A percentile compares a stretch with the other conserved stretches of the same genome.
Evolutionary conservation across 352 stramenopile genomes (phyloP).

Genomic region (Peronospora belbahrii): DNA sequence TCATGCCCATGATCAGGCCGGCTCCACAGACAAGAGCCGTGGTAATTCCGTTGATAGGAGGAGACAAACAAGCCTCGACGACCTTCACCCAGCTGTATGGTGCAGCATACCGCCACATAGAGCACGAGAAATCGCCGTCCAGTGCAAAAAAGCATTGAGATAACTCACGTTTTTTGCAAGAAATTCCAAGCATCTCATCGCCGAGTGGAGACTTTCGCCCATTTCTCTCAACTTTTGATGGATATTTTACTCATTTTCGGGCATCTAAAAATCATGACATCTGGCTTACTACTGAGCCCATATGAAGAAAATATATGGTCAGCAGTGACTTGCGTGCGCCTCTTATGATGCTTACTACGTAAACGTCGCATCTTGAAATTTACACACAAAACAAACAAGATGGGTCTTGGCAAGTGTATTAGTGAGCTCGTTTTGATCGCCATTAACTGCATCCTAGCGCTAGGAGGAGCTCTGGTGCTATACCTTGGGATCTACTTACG

Average conservation of each 20-base stretch:
- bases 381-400: constrained; percentile 13
- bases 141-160: constrained; percentile 57
- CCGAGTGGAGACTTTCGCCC: no score
- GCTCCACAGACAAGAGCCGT: constrained; percentile 41
- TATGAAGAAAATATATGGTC: constrained; percentile 6
- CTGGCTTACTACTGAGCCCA: no score
- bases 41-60: constrained; percentile 28
- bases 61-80: constrained; percentile 36
- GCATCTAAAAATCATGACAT: no score
- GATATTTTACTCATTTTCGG: no score
- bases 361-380: no score
- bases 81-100: constrained; percentile 47
- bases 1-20: constrained; percentile 42
- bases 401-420: constrained; percentile 23
- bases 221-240: no score
- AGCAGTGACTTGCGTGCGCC: not conserved
- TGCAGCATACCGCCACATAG: constrained; percentile 38
- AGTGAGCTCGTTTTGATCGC: constrained; percentile 41
- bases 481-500: constrained; percentile 37
- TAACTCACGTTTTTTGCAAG: constrained; percentile 24
- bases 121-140: constrained; percentile 45
- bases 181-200: constrained; percentile 26
- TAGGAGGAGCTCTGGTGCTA: constrained; percentile 49
- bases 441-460: constrained; percentile 55
- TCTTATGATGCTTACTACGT: not conserved